Evolutionary conservation across 2,329 filamentous ascomycete species (phyloP), one percentile per base, ranked within the genome.

Genomic region (Cordyceps pruinosa): DNA sequence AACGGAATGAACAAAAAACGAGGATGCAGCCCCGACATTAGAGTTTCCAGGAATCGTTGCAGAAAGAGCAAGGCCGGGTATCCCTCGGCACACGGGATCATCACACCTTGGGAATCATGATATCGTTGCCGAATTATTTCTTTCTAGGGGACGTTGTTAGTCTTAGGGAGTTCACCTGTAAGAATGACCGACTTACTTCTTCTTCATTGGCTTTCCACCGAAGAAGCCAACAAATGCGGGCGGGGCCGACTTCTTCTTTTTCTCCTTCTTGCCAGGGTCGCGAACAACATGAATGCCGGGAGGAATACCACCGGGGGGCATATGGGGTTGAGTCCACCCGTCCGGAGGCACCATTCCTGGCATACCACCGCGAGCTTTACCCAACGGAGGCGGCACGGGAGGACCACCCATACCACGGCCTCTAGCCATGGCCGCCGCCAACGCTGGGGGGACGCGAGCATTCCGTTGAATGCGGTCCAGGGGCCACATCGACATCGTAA

Each of bases 401-500:
- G 50, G 50, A 15, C 34, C 48, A 26, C 47, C 47, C 47, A 50
- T 50, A 17, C 47, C 45, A 41, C 23, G 45, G 28, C 32, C 52
- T 56, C 57, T 57, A 30, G 45, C 57, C 47, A 63, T 60, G 23
- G 51, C 57, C 19, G 52, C 42, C 30, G 35, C 30, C 56, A 54
- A 19, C 4, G 21, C 15, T 37, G 41, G 39, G 10, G 41, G n/a
- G 3, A 26, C 15, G 7, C 32, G 39, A 28, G 48, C 9, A 49
- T 32, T 35, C 35, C 32, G 34, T 6, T 49, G 56, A 21, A 57
- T 47, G 39, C 56, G 56, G 10, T 81, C 77, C 70, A 79, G 75
- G 2, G 80, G 80, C 80, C 80, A 83, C 79, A 83, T 82, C 39
- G 80, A 75, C 78, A 81, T 81, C 10, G 74, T 79, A 57, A 80